Evolutionary conservation across 768 basidiomycete species (phyloP).

Genomic region (Boletus reticuloceps): DNA sequence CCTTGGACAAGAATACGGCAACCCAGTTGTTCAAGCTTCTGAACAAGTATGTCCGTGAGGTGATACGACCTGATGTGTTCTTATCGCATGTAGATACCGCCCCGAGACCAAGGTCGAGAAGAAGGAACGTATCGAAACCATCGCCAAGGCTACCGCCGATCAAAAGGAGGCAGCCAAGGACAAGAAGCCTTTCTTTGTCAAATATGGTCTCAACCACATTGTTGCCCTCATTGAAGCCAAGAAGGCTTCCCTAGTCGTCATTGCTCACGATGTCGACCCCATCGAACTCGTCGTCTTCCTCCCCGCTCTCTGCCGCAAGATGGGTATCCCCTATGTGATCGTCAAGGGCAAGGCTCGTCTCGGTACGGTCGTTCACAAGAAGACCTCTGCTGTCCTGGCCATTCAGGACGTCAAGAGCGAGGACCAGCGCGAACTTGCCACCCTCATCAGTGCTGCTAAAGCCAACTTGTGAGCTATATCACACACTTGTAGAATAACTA

Average conservation of each 20-base stretch:
- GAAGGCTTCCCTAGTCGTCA: conserved; percentile 94
- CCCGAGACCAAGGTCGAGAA: conserved; percentile 96
- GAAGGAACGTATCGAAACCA: conserved; percentile 83
- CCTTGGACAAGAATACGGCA: conserved; percentile 99
- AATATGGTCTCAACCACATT: conserved; percentile 96
- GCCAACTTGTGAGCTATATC: conserved; percentile 83
- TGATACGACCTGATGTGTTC: background rate
- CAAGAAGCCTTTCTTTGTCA: conserved; percentile 95
- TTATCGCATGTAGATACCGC: conserved; percentile 49
- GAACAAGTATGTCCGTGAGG: conserved; percentile 62
- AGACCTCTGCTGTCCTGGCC: conserved; percentile 90
- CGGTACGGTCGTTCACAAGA: conserved; percentile 97
- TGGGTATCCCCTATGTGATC: conserved; percentile 98
- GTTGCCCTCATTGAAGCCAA: conserved; percentile 96
- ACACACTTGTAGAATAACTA: background rate
- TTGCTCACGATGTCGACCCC: conserved; percentile 98
- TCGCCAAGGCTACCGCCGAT: conserved; percentile 75
- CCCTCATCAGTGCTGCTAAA: conserved; percentile 89
- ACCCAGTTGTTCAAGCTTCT: conserved; percentile 97
- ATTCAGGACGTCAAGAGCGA: conserved; percentile 94
- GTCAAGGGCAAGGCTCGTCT: conserved; percentile 98
- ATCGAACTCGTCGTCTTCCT: conserved; percentile 99
- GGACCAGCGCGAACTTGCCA: conserved; percentile 91
- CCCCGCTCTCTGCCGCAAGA: conserved; percentile 97
- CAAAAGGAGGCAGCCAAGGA: conserved; percentile 74